Conservation (phyloP, 129 eudicot genomes). For the Flaveria linearis region DNA sequence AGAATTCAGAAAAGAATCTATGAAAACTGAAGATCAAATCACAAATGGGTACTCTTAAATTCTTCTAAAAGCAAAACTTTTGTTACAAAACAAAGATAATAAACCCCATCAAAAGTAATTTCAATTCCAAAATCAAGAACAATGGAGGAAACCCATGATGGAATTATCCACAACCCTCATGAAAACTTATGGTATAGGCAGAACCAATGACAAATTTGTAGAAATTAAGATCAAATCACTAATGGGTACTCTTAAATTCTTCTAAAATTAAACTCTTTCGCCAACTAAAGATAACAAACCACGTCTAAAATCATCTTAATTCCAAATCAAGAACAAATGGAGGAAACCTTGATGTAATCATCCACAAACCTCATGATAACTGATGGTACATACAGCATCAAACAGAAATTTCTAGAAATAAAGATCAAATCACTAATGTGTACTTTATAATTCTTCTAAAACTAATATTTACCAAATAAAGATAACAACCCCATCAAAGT, state of each 20-base stretch:
- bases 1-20: background rate
- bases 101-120: background rate
- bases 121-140: background rate
- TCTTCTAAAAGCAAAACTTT: constrained; percentile 13
- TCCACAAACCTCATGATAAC: too few relatives aligned
- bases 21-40: constrained; percentile 6
- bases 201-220: constrained; percentile 3
- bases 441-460: constrained; percentile 16
- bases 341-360: background rate
- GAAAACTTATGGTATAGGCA: background rate
- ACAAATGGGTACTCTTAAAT: constrained; percentile 12
- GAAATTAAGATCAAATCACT: constrained; percentile 5
- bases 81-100: background rate
- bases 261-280: constrained; percentile 1
- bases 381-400: constrained; percentile 9
- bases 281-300: background rate
- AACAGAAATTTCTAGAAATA: background rate
- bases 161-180: too few relatives aligned
- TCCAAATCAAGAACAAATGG: constrained; percentile 2
- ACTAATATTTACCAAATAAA: background rate
- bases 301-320: background rate
- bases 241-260: constrained; percentile 12
- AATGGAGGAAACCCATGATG: background rate
- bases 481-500: background rate
- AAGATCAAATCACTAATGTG: constrained; percentile 20